Conservation (phyloP, 75 land plant genomes). For the Pinus taeda region DNA sequence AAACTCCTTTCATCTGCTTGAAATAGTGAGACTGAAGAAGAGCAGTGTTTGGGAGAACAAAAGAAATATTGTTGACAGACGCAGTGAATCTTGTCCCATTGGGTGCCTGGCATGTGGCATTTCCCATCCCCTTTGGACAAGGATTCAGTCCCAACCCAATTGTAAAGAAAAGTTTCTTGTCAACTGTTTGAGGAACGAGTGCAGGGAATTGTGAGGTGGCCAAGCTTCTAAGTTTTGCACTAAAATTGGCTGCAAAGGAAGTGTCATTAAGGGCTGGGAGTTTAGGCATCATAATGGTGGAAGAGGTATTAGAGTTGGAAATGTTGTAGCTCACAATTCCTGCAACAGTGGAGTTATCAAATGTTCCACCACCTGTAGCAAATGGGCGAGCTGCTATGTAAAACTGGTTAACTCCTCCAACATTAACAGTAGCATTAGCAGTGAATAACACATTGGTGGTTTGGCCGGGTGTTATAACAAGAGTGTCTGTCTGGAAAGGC, state of each 20-base stretch:
- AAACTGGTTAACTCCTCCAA: conserved; percentile 15
- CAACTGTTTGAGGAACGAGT: conserved; percentile 16
- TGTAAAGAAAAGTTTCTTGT: conserved; percentile 39
- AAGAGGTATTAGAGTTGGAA: background rate
- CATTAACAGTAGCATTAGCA: conserved; percentile 24
- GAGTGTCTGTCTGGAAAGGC: conserved; percentile 32
- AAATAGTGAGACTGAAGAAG: conserved; percentile 26
- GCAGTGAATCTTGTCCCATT: conserved; percentile 27
- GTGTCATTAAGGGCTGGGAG: conserved; percentile 48
- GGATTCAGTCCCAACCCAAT: conserved; percentile 34
- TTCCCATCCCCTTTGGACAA: conserved; percentile 18
- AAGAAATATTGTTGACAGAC: conserved; percentile 18
- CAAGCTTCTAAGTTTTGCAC: conserved; percentile 27
- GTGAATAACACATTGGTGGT: conserved; percentile 49
- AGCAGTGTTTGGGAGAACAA: conserved; percentile 11
- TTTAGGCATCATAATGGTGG: conserved; percentile 8
- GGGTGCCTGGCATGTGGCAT: conserved; percentile 26
- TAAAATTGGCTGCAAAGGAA: conserved; percentile 23
- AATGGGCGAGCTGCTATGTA: conserved; percentile 30
- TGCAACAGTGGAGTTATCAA: conserved; percentile 36
- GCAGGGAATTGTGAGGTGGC: conserved; percentile 26
- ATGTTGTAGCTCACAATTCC: conserved; percentile 20
- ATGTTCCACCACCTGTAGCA: conserved; percentile 27
- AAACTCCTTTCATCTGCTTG: conserved; percentile 15
- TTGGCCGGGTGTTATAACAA: conserved; percentile 50